Base-by-base conservation (phyloP, 805 yeast genomes). In the Ogataea neopini region DNA sequence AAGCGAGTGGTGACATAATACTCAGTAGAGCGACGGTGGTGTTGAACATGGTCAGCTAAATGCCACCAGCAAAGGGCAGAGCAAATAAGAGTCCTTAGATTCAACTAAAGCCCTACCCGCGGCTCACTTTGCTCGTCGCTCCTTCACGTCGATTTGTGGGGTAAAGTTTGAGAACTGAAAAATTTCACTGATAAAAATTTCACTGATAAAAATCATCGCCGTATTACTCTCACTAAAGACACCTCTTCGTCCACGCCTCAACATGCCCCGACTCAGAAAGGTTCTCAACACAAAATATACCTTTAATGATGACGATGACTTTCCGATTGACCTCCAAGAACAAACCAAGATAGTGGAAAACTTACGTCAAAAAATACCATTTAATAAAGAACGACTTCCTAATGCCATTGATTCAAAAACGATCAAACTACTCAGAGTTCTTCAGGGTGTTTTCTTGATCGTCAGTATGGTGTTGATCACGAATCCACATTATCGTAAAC, bases 221-320 rank as follows among this genome's bases (percentile, higher is more conserved):
- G n/a, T n/a, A n/a, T n/a, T n/a, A n/a, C n/a, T n/a, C n/a, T n/a
- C n/a, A n/a, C n/a, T n/a, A n/a, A n/a, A n/a, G n/a, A n/a, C n/a
- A n/a, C n/a, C n/a, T n/a, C n/a, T n/a, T n/a, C n/a, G n/a, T n/a
- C n/a, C n/a, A n/a, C n/a, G n/a, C n/a, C n/a, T n/a, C n/a, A n/a
- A 5, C 39, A 64, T 64, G 69, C 67, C 70, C 17, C 52, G 70
- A 11, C 49, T 66, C 20, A 56, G 67, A 26, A 54, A 53, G 37
- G 56, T 63, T 2, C 44, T 58, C 20, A 54, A 53, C n/a, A 44
- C 55, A 3, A 64, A 61, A 40, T 63, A 63, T 45, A 48, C 45
- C 6, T 40, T 54, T 38, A 40, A 46, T 6, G 57, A 54, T 22
- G 55, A 49, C 1, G 55, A 40, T 4, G 55, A 46, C 6, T 43